Base-by-base conservation (phyloP, 805 yeast species). In the Scheffersomyces amazonensis region DNA sequence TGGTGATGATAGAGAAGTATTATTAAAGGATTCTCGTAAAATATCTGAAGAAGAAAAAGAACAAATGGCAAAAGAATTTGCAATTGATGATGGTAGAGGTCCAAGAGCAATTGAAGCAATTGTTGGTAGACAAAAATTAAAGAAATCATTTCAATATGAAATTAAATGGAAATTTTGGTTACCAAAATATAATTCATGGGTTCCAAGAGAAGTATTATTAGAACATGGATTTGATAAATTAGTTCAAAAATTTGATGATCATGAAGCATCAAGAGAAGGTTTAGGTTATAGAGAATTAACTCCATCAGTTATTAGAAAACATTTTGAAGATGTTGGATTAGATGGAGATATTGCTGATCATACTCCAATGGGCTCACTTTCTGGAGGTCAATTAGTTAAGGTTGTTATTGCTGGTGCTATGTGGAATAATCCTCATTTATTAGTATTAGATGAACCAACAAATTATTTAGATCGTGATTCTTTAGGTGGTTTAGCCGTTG, bases 401-500 rank as follows among this genome's bases (percentile, higher is more conserved):
- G 98, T 91, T 47, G 99, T 91, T 43, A 91, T 91, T 71, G 98
- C 98, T 11, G 99, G 98, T 68, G 97, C 98, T 48, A 91, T 91
- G 93, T 91, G 99, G 99, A 91, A 93, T 69, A 93, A 91, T 61
- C 99, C 99, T 15, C 99, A 91, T 65, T 78, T 91, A 64, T 77
- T 91, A 47, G 99, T 91, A 31, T 76, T 91, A 44, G 99, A 91
- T 67, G 99, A 91, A 78, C 99, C 99, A 62, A 91, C 98, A 56
- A 91, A 91, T 71, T 91, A 93, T 74, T 75, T 91, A 69, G 99
- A 91, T 67, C 84, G 99, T 75, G 99, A 91, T 64, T 90, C 98
- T 18, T 75, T 91, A 46, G 99, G 98, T 64, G 99, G 97, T 34
- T 76, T 91, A 51, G 98, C 99, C 20, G 81, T 91, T 53, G 99